Percentiles rank a stretch among this genome's conserved stretches.
Conservation (phyloP, 768 basidiomycete genomes). For the Rossbeevera mucosa region DNA sequence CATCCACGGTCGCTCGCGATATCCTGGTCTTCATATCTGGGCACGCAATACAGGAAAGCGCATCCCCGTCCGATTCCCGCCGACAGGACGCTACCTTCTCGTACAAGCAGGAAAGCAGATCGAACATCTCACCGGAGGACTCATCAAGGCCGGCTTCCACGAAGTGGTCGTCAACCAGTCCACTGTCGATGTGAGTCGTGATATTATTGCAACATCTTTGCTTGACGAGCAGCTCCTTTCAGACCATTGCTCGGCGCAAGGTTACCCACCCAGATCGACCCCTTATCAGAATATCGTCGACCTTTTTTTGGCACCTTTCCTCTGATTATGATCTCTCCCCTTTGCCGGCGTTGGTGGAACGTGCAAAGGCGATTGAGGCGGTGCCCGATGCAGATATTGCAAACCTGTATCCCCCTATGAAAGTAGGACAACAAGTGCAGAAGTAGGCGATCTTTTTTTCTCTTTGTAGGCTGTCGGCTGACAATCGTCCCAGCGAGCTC, state of each 20-base stretch:
- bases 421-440: conserved; percentile 86
- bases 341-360: conserved; percentile 48
- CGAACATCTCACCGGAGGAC: conserved; percentile 77
- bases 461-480: conserved; percentile 4
- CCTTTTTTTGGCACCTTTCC: conserved; percentile 92
- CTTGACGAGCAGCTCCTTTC: background rate
- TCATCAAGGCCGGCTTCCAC: conserved; percentile 91
- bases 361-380: conserved; percentile 42
- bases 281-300: conserved; percentile 90
- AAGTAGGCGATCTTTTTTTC: conserved; percentile 43
- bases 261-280: conserved; percentile 67
- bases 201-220: background rate
- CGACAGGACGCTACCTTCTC: conserved; percentile 72
- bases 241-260: conserved; percentile 65
- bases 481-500: conserved; percentile 53
- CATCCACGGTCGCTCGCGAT: conserved; percentile 83
- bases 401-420: conserved; percentile 61
- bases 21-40: conserved; percentile 91
- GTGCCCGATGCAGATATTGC: conserved; percentile 29
- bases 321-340: conserved; percentile 78
- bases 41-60: conserved; percentile 90
- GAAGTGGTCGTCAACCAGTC: conserved; percentile 88
- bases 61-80: conserved; percentile 82
- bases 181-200: conserved; percentile 58
- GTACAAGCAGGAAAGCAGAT: conserved; percentile 97